phyloP scores from a whole-genome alignment of 2,329 filamentous ascomycete genomes.

The Zymoseptoria brevis region DNA sequence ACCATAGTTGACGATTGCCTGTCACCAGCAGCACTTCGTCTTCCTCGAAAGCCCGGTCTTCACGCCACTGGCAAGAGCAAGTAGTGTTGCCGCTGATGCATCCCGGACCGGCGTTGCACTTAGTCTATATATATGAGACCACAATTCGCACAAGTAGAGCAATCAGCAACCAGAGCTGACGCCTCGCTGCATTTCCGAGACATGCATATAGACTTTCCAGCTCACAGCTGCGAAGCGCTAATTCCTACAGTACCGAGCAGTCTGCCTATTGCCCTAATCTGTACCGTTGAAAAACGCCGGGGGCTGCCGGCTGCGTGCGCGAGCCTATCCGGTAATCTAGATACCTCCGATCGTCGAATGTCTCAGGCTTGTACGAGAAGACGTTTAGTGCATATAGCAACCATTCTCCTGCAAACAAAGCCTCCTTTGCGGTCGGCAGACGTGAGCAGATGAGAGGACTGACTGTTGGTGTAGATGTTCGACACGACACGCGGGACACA shows the following conservation, averaged over 20 bases:
- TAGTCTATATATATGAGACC: neutral
- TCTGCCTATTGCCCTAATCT: neutral
- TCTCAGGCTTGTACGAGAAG: neutral
- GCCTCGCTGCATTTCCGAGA: neutral
- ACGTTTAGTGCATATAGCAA: neutral
- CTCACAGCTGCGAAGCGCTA: neutral
- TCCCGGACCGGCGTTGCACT: neutral
- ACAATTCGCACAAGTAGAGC: neutral
- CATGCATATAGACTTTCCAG: neutral
- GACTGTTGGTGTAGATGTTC: neutral
- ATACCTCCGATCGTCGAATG: neutral
- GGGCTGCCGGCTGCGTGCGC: neutral
- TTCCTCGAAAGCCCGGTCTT: neutral
- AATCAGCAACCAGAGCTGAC: too few relatives aligned
- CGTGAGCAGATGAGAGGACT: too few relatives aligned
- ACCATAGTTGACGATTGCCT: neutral
- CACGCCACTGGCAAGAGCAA: neutral
- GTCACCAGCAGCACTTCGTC: neutral
- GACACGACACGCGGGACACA: neutral
- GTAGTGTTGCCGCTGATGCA: neutral
- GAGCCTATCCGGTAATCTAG: neutral
- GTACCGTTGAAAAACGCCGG: neutral
- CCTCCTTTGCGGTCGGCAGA: too few relatives aligned
- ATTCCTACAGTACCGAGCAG: neutral
- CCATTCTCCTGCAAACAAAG: neutral